Conservation (phyloP, 352 stramenopile genomes). For the Phytophthora macrochlamydospora region DNA sequence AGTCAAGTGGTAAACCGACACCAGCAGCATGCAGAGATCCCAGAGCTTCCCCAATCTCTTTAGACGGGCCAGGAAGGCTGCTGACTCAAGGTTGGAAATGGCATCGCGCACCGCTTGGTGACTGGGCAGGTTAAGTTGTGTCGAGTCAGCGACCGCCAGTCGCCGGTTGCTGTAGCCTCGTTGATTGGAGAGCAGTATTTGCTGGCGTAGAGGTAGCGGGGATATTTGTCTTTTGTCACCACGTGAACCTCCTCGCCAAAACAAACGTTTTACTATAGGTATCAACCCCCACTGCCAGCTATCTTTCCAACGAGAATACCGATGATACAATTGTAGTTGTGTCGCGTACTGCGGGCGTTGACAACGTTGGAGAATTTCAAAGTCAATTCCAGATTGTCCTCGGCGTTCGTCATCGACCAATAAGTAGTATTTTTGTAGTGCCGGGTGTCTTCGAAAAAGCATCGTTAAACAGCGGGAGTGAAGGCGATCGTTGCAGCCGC, state of each 20-base stretch:
- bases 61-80: slow-evolving; percentile 41
- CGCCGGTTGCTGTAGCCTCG: background rate
- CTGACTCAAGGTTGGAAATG: slow-evolving; percentile 10
- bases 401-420: slow-evolving; percentile 2
- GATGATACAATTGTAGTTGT: slow-evolving; percentile 48
- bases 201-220: background rate
- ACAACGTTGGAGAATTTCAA: slow-evolving; percentile 59
- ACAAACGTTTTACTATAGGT: background rate
- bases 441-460: slow-evolving; percentile 37
- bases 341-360: slow-evolving; percentile 48
- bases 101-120: slow-evolving; percentile 12
- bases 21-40: slow-evolving; percentile 48
- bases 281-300: background rate
- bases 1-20: slow-evolving; percentile 42
- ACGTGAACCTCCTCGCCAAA: background rate
- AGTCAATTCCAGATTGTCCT: slow-evolving; percentile 39
- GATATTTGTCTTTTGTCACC: slow-evolving; percentile 1
- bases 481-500: slow-evolving; percentile 42
- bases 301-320: slow-evolving; percentile 36
- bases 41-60: slow-evolving; percentile 45
- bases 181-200: background rate
- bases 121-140: slow-evolving; percentile 1
- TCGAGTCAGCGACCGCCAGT: slow-evolving; percentile 4
- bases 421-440: slow-evolving; percentile 10
- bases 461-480: slow-evolving; percentile 46